Evolutionary conservation across 1,139 yeast genomes (phyloP).

Genomic region (Suhomyces coccinellae): DNA sequence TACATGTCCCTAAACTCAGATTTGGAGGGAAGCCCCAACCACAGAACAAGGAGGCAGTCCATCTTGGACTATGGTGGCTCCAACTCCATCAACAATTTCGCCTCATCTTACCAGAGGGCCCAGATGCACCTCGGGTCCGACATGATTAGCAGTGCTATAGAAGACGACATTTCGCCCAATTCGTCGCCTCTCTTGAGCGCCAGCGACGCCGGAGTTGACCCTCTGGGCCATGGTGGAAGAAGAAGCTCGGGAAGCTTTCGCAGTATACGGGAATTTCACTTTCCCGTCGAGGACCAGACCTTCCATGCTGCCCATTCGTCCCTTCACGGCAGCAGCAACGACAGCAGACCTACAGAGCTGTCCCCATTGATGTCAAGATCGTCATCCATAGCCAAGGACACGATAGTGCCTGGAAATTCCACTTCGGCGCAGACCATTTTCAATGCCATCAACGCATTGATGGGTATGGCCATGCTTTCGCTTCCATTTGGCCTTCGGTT

Average conservation of each 20-base stretch:
- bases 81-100: slow-evolving; percentile 74
- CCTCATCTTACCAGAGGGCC: slow-evolving; percentile 76
- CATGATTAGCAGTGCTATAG: slow-evolving; percentile 20
- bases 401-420: slow-evolving; percentile 27
- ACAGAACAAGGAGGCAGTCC: slow-evolving; percentile 13
- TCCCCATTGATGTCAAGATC: slow-evolving; percentile 9
- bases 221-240: not conserved
- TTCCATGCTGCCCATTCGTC: not conserved
- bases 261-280: slow-evolving; percentile 10
- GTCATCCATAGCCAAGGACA: slow-evolving; percentile 1
- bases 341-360: not conserved
- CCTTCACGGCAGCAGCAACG: not conserved
- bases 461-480: slow-evolving; percentile 85
- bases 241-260: slow-evolving; percentile 5
- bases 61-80: slow-evolving; percentile 42
- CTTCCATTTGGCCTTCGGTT: slow-evolving; percentile 77
- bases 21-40: not conserved
- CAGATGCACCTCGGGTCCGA: slow-evolving; percentile 51
- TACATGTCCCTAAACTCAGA: slow-evolving; percentile 3
- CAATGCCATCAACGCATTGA: slow-evolving; percentile 80
- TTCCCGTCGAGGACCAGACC: slow-evolving; percentile 5
- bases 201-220: slow-evolving; percentile 5
- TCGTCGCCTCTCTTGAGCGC: slow-evolving; percentile 19
- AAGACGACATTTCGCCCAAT: slow-evolving; percentile 27
- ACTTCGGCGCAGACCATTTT: slow-evolving; percentile 87